phyloP scores from a whole-genome alignment of 495 filamentous ascomycete species.

The Niebla homalea region DNA sequence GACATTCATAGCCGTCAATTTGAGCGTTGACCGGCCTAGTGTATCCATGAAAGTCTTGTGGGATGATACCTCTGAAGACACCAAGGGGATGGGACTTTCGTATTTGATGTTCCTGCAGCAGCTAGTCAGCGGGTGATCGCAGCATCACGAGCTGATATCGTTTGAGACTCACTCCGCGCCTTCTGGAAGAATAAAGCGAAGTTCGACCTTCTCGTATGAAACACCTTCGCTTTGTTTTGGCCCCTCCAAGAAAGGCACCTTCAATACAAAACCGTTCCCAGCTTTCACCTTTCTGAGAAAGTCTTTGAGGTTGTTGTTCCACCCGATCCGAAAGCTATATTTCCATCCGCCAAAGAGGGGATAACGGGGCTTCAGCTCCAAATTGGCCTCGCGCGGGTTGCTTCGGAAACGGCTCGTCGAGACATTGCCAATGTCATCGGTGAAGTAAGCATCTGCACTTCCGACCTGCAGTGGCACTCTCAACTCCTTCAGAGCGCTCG shows the following conservation, averaged over 20 bases:
- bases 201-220: constrained; percentile 66
- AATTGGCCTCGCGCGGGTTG: constrained; percentile 54
- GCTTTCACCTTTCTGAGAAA: constrained; percentile 53
- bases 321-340: constrained; percentile 88
- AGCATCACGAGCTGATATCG: neutral
- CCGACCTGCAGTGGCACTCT: constrained; percentile 66
- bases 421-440: constrained; percentile 93
- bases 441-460: constrained; percentile 78
- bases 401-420: constrained; percentile 82
- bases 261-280: constrained; percentile 64
- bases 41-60: constrained; percentile 92
- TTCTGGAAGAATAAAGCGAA: constrained; percentile 80
- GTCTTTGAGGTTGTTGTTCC: constrained; percentile 69
- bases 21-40: constrained; percentile 69
- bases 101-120: constrained; percentile 51
- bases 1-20: constrained; percentile 68
- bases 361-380: constrained; percentile 86
- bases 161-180: constrained; percentile 60
- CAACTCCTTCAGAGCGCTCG: constrained; percentile 67
- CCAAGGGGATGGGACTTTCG: constrained; percentile 45
- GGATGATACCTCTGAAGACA: constrained; percentile 39
- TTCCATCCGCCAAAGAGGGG: constrained; percentile 96
- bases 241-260: constrained; percentile 91
- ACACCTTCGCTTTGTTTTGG: constrained; percentile 73
- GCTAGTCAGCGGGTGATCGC: constrained; percentile 17